These are phyloP conservation scores for Kluyveromyces marxianus DNA, from an alignment of 1,139 yeast genomes.

Conservation along the genomic window DNA sequence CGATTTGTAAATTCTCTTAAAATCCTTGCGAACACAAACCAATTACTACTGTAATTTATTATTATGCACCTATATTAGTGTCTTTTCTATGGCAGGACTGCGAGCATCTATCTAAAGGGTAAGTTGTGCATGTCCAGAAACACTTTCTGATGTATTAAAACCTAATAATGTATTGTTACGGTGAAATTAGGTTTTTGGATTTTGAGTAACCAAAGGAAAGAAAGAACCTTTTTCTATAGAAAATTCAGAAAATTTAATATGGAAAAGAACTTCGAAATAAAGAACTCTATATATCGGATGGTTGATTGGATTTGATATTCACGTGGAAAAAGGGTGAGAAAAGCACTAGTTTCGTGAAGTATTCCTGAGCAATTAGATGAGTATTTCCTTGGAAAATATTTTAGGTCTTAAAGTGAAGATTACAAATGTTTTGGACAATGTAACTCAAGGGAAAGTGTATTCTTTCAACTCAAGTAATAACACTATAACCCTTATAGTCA, in stretches of 20 bases:
- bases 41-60: too few relatives aligned
- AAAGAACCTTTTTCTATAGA: not conserved
- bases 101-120: too few relatives aligned
- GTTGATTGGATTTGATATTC: not conserved
- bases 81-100: too few relatives aligned
- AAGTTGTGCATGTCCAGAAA: too few relatives aligned
- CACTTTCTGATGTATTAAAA: too few relatives aligned
- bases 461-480: conserved; percentile 44
- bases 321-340: too few relatives aligned
- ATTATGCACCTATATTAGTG: too few relatives aligned
- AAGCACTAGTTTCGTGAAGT: too few relatives aligned
- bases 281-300: not conserved
- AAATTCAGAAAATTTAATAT: not conserved
- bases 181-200: not conserved
- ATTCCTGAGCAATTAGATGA: conserved; percentile 14
- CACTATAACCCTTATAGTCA: conserved; percentile 33
- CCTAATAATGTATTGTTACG: too few relatives aligned
- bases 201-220: not conserved
- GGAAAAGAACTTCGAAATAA: not conserved
- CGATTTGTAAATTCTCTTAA: too few relatives aligned
- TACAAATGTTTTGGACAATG: conserved; percentile 51
- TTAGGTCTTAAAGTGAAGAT: conserved; percentile 47
- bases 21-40: not conserved
- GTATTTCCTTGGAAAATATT: conserved; percentile 23
- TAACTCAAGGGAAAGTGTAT: conserved; percentile 53